Evolutionary conservation across 306 rosid genomes (phyloP).

Genomic region (Hippophae gyantsensis): DNA sequence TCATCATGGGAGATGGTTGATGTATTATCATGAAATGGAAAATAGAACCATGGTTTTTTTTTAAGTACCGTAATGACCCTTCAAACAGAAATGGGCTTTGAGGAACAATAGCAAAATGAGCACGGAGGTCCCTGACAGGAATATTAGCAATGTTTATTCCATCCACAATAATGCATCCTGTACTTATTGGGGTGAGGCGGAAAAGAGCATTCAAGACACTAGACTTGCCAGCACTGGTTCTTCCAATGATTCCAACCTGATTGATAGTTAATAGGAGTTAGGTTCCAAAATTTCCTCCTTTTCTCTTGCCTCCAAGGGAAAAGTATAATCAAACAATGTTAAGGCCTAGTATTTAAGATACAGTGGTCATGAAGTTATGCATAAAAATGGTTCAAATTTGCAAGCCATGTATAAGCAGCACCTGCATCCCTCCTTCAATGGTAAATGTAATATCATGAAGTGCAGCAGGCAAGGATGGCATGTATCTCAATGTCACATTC

Average conservation of each 20-base stretch:
- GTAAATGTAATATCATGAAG: constrained; percentile 64
- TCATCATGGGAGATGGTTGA: background rate
- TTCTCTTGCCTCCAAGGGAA: too few relatives aligned
- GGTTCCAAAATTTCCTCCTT: too few relatives aligned
- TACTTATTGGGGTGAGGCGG: constrained; percentile 61
- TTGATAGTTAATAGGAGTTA: constrained; percentile 16
- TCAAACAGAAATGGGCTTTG: constrained; percentile 89
- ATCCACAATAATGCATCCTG: constrained; percentile 65
- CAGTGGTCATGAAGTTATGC: background rate
- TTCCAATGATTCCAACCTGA: constrained; percentile 89
- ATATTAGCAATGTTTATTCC: constrained; percentile 50
- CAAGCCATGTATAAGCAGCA: constrained; percentile 18
- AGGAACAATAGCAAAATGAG: constrained; percentile 86
- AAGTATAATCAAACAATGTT: constrained; percentile 3
- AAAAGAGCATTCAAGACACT: constrained; percentile 90
- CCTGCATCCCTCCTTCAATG: constrained; percentile 75
- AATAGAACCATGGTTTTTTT: background rate
- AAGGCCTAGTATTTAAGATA: background rate
- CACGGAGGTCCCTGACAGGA: constrained; percentile 73
- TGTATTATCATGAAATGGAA: background rate
- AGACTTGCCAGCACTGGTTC: constrained; percentile 98
- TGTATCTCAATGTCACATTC: constrained; percentile 76
- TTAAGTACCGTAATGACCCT: constrained; percentile 68
- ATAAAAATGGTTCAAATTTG: background rate
- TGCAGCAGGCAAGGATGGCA: constrained; percentile 75